phyloP scores from a whole-genome alignment of 140 eudicot genomes.

The Stevia rebaudiana region DNA sequence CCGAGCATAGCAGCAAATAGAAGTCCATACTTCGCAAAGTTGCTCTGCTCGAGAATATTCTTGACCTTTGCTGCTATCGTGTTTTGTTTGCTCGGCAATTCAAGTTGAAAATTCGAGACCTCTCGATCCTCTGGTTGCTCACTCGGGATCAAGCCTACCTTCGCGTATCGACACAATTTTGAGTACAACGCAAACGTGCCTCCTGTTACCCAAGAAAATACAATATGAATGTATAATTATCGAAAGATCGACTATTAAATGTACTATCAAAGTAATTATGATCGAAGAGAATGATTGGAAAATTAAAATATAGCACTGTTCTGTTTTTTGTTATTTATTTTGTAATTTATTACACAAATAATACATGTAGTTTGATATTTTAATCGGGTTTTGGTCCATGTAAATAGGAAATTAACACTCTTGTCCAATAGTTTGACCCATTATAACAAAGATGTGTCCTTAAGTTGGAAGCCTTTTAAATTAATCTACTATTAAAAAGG shows the following conservation, averaged over 20 bases:
- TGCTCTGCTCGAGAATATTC: slow-evolving; percentile 40
- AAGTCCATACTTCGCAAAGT: slow-evolving; percentile 41
- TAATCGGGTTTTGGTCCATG: no score
- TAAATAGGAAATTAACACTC: no score
- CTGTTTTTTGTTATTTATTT: neutral
- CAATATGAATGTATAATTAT: neutral
- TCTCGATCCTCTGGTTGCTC: slow-evolving; percentile 54
- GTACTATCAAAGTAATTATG: neutral
- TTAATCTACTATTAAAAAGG: no score
- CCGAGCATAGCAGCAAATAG: slow-evolving; percentile 68
- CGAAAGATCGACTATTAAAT: neutral
- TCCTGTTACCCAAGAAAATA: slow-evolving; percentile 27
- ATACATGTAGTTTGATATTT: no score
- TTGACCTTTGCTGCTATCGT: slow-evolving; percentile 40
- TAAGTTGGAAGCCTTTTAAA: no score
- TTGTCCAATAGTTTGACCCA: no score
- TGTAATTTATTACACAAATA: no score
- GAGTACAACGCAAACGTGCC: slow-evolving; percentile 83
- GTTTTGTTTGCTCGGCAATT: slow-evolving; percentile 30
- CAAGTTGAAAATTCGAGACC: slow-evolving; percentile 46
- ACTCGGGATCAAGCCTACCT: slow-evolving; percentile 59
- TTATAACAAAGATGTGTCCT: no score
- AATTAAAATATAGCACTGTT: neutral
- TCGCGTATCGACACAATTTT: slow-evolving; percentile 52
- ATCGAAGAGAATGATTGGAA: neutral